A percentile compares a stretch with the other conserved stretches of the same genome.
Evolutionary conservation across 2,329 filamentous ascomycete genomes (phyloP).

Genomic region (Fusarium sp.): DNA sequence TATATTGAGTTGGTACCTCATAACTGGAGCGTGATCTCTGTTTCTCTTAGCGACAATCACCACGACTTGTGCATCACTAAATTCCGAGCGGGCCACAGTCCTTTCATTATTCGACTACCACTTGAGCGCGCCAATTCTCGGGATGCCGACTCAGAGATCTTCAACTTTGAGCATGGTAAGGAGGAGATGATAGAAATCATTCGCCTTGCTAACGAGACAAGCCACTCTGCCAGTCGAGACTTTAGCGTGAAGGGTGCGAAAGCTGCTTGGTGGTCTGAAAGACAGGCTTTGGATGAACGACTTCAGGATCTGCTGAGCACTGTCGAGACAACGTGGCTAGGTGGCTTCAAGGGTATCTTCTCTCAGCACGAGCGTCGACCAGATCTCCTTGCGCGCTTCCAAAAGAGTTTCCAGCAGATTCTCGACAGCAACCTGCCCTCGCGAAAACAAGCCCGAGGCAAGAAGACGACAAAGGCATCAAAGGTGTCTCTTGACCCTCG

Average conservation of each 20-base stretch:
- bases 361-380: conserved; percentile 76
- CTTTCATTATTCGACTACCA: conserved; percentile 89
- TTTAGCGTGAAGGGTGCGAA: conserved; percentile 81
- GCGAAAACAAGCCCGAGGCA: conserved; percentile 72
- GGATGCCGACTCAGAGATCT: conserved; percentile 81
- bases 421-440: conserved; percentile 90
- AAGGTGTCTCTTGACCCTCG: conserved; percentile 67
- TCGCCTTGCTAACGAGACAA: conserved; percentile 82
- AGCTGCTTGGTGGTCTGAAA: conserved; percentile 89
- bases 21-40: conserved; percentile 86
- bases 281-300: conserved; percentile 82
- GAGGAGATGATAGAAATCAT: conserved; percentile 88
- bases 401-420: conserved; percentile 81
- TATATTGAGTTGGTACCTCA: conserved; percentile 88
- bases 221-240: conserved; percentile 75
- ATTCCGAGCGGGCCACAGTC: conserved; percentile 78
- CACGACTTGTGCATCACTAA: conserved; percentile 93
- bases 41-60: conserved; percentile 84
- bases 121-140: conserved; percentile 85
- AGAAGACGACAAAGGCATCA: conserved; percentile 61
- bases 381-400: conserved; percentile 79
- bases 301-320: conserved; percentile 84
- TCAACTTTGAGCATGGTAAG: conserved; percentile 85
- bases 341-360: conserved; percentile 95
- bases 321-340: conserved; percentile 93